Percentiles rank a stretch among this genome's conserved stretches.
phyloP scores from a whole-genome alignment of 2,329 filamentous ascomycete genomes.

The Apiospora hydei region DNA sequence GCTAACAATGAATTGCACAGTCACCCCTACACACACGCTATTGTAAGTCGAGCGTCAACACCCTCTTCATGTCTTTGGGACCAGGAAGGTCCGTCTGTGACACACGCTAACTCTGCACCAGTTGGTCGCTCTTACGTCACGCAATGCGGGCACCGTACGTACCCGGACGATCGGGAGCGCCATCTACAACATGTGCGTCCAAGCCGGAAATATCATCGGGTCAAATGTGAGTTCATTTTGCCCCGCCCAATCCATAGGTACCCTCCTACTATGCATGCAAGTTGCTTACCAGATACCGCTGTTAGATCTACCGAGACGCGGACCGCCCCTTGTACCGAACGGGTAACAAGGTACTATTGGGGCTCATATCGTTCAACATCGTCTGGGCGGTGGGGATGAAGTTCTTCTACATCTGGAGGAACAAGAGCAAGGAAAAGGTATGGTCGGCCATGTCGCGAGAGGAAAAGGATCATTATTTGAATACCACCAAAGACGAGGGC shows the following conservation, averaged over 20 bases:
- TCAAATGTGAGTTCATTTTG: slow-evolving; percentile 49
- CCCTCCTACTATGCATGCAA: too few species aligned
- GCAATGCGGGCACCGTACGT: slow-evolving; percentile 68
- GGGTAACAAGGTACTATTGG: slow-evolving; percentile 51
- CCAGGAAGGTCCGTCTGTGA: slow-evolving; percentile 34
- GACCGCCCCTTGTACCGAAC: slow-evolving; percentile 56
- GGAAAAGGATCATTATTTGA: slow-evolving; percentile 33
- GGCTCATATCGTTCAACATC: slow-evolving; percentile 47
- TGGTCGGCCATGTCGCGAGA: slow-evolving; percentile 34
- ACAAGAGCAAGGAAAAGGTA: slow-evolving; percentile 39
- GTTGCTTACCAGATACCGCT: too few species aligned
- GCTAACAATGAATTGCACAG: neutral
- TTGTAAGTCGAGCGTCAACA: slow-evolving; percentile 37
- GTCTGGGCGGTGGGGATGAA: slow-evolving; percentile 43
- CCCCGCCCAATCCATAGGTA: too few species aligned
- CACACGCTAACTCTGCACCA: slow-evolving; percentile 34
- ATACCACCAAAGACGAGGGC: slow-evolving; percentile 35
- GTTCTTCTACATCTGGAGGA: slow-evolving; percentile 49
- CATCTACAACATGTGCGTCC: slow-evolving; percentile 65
- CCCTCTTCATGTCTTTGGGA: slow-evolving; percentile 35
- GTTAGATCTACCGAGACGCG: slow-evolving; percentile 43
- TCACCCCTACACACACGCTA: slow-evolving; percentile 50
- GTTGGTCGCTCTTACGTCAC: slow-evolving; percentile 64
- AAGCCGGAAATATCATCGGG: slow-evolving; percentile 51
- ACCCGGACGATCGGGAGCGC: slow-evolving; percentile 68